These are phyloP conservation scores for Starmerella vitae DNA, from an alignment of 805 yeast species.

Conservation along the genomic window DNA sequence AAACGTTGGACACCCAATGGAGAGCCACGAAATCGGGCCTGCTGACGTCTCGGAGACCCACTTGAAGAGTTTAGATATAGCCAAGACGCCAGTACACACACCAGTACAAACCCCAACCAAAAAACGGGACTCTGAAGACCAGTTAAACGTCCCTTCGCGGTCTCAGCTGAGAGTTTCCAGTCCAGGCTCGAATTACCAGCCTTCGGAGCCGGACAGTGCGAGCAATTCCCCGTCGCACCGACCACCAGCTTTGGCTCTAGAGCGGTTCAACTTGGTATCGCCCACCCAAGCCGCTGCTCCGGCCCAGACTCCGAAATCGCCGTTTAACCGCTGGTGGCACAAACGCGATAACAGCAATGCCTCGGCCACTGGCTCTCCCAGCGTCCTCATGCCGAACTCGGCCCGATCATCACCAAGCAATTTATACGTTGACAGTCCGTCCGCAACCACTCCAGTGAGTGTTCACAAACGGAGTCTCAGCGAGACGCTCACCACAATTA, in stretches of 20 bases:
- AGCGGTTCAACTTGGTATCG: not conserved
- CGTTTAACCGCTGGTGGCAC: conserved; percentile 8
- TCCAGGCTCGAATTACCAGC: conserved; percentile 6
- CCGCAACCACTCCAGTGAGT: not conserved
- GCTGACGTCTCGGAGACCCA: not conserved
- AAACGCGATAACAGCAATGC: conserved; percentile 1
- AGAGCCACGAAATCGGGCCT: not conserved
- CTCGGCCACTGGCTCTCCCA: not conserved
- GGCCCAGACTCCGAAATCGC: conserved; percentile 5
- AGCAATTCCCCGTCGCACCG: not conserved
- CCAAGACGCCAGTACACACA: not conserved
- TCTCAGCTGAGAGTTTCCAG: conserved; percentile 14
- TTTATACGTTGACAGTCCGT: not conserved
- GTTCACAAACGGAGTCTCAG: conserved; percentile 19
- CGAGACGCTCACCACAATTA: conserved; percentile 8
- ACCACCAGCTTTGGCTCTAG: not conserved
- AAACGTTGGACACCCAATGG: not conserved
- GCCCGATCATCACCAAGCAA: conserved; percentile 1
- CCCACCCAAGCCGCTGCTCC: conserved; percentile 14
- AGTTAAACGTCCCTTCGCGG: conserved; percentile 12
- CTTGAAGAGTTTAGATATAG: not conserved
- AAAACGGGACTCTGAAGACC: not conserved
- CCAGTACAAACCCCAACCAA: conserved; percentile 1
- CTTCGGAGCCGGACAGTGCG: not conserved
- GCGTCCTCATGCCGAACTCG: not conserved